Conservation (phyloP, 305 asterid genomes). For the Withania somnifera region DNA sequence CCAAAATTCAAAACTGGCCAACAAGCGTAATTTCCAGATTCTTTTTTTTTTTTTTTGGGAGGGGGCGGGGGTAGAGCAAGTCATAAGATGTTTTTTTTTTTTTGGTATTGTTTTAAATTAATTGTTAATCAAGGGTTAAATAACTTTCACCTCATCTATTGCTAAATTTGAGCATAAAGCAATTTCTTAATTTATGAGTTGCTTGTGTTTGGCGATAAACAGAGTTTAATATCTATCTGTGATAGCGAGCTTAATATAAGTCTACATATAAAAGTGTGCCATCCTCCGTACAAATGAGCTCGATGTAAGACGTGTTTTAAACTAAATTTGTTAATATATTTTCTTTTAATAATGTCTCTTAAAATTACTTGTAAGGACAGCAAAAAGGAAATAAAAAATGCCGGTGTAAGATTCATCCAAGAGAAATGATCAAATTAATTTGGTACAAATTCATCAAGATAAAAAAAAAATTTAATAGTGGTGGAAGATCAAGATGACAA, state of each 20-base stretch:
- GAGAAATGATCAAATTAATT: no score
- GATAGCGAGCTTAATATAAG: background rate
- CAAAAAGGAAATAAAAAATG: no score
- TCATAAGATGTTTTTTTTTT: background rate
- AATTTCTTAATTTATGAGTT: background rate
- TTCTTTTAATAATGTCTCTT: background rate
- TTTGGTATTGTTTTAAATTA: background rate
- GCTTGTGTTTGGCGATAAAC: background rate
- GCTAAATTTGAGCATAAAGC: background rate
- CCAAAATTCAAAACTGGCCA: no score
- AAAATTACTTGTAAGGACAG: background rate
- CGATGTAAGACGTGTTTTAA: background rate
- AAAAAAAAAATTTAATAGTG: no score
- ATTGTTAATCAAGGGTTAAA: background rate
- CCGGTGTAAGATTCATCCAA: no score
- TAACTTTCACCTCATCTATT: background rate
- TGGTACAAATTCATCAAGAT: no score
- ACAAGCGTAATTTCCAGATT: no score
- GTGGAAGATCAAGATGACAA: no score
- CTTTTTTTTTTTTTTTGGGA: no score
- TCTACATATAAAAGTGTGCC: background rate
- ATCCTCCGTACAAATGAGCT: background rate
- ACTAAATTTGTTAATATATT: background rate
- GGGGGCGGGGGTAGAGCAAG: no score
- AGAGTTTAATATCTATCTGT: background rate